Conservation (phyloP, 1,139 yeast genomes). For the Chernovozyma sophiae-reginae region DNA sequence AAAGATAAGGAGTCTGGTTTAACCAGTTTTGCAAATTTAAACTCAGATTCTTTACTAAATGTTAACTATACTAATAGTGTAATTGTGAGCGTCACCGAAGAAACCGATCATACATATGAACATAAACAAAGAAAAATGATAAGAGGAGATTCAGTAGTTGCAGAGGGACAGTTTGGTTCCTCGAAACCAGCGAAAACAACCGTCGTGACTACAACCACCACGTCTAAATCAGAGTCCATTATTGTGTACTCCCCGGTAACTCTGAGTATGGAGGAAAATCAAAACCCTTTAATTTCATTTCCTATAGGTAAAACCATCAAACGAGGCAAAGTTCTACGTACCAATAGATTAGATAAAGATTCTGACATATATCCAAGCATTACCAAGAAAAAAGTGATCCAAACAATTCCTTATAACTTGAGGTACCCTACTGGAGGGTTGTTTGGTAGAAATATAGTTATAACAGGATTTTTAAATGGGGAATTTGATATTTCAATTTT, state of each 20-base stretch:
- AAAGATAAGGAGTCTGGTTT: conserved; percentile 8
- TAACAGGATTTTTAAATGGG: conserved; percentile 53
- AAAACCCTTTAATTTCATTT: conserved; percentile 31
- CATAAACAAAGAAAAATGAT: conserved; percentile 1
- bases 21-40: conserved; percentile 15
- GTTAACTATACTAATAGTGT: conserved; percentile 33
- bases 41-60: conserved; percentile 19
- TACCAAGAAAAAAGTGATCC: conserved; percentile 8
- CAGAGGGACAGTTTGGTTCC: too few species aligned
- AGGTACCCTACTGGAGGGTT: conserved; percentile 55
- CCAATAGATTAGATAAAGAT: neutral
- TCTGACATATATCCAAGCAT: neutral
- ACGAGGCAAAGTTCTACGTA: conserved; percentile 14
- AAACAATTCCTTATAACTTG: conserved; percentile 37
- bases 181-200: conserved; percentile 1
- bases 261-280: neutral
- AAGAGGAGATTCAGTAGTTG: neutral
- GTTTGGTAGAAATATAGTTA: conserved; percentile 61
- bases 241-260: conserved; percentile 30
- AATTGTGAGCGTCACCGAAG: conserved; percentile 31
- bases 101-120: conserved; percentile 16
- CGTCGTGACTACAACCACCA: conserved; percentile 9
- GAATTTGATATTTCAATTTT: conserved; percentile 55
- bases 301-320: conserved; percentile 32
- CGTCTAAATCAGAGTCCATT: conserved; percentile 27